These are phyloP conservation scores for Sporothrix sp. DNA, from an alignment of 2,329 filamentous ascomycete species.

Conservation along the genomic window DNA sequence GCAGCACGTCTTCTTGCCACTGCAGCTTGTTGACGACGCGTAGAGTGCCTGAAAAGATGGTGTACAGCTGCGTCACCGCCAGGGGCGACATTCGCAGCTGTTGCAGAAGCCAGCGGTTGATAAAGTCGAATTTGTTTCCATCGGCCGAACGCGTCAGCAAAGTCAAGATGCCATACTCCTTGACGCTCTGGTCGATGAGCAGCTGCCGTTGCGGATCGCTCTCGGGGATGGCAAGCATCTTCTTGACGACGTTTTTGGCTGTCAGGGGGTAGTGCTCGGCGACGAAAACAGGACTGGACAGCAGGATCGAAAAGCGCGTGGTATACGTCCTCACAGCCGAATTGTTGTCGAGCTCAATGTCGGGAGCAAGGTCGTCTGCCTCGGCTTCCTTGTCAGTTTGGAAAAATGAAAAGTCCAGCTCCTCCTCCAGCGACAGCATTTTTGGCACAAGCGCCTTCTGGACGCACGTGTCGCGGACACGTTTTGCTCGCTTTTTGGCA, in stretches of 20 bases:
- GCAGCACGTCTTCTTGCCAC: constrained; percentile 36
- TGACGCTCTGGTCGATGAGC: constrained; percentile 33
- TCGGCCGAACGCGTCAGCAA: constrained; percentile 29
- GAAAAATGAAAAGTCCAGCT: constrained; percentile 33
- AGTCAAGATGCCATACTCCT: constrained; percentile 39
- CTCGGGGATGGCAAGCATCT: constrained; percentile 29
- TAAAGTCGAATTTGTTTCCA: constrained; percentile 34
- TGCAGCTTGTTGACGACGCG: constrained; percentile 25
- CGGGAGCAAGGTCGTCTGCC: too few species aligned
- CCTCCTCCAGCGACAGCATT: constrained; percentile 30
- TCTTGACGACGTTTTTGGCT: constrained; percentile 31
- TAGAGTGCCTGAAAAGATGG: constrained; percentile 25
- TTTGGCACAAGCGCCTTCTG: constrained; percentile 34
- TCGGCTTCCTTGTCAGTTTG: too few species aligned
- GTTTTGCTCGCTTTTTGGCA: too few species aligned
- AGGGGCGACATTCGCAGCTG: constrained; percentile 38
- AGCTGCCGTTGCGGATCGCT: constrained; percentile 26
- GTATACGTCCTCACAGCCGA: not conserved
- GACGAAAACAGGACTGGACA: constrained; percentile 40
- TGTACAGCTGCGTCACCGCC: constrained; percentile 35
- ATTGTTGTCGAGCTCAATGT: not conserved
- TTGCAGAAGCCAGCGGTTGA: constrained; percentile 45
- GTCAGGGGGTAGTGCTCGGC: constrained; percentile 32
- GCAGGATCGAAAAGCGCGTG: constrained; percentile 26
- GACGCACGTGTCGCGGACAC: constrained; percentile 32